Evolutionary conservation across 345 rosid genomes (phyloP).

Genomic region (Pugionium cornutum): DNA sequence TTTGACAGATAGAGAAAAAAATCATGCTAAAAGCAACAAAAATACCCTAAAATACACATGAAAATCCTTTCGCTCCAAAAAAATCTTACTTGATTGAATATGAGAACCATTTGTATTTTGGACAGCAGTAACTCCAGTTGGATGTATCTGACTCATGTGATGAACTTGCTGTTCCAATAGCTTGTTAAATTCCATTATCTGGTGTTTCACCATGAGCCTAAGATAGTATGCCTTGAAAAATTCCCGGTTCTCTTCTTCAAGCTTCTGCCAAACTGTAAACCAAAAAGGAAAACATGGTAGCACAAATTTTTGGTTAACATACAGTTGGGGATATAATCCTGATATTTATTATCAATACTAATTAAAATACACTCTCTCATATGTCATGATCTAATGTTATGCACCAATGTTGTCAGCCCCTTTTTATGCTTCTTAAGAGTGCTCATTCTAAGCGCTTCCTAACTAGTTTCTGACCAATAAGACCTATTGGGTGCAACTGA

Average conservation of each 20-base stretch:
- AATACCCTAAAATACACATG: no score
- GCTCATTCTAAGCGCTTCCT: no score
- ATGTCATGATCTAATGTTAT: neutral
- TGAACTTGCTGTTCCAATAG: slow-evolving; percentile 88
- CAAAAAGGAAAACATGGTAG: slow-evolving; percentile 16
- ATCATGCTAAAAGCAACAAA: no score
- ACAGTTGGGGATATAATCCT: neutral
- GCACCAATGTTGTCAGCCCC: no score
- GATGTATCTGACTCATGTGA: slow-evolving; percentile 74
- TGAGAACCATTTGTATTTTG: slow-evolving; percentile 78
- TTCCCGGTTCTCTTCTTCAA: slow-evolving; percentile 92
- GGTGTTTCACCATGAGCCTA: slow-evolving; percentile 87
- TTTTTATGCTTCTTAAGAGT: no score
- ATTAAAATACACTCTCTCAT: neutral
- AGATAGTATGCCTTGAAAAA: slow-evolving; percentile 92
- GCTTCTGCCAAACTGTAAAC: slow-evolving; percentile 96
- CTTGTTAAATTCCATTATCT: slow-evolving; percentile 88
- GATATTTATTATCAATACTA: neutral
- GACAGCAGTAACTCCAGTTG: slow-evolving; percentile 58
- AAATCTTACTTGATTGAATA: slow-evolving; percentile 66
- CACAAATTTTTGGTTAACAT: neutral
- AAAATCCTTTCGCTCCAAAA: neutral
- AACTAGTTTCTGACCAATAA: no score
- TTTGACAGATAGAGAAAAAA: no score
- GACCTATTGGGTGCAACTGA: no score